A percentile compares a stretch with the other conserved stretches of the same genome.
Conservation (phyloP, 2,329 filamentous ascomycete species). For the Ceratocystis cubensis region DNA sequence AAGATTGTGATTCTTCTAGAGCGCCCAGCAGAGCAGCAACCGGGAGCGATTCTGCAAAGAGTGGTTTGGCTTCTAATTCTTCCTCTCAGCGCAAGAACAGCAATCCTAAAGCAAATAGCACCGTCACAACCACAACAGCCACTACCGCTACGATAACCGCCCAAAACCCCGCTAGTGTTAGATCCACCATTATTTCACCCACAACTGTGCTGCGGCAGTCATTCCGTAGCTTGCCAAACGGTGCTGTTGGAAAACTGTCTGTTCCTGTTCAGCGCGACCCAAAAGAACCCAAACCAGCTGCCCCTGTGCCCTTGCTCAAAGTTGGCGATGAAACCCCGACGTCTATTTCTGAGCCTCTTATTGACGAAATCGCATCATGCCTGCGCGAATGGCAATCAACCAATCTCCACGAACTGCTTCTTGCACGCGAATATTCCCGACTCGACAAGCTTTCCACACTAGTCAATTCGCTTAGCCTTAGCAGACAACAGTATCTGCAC, state of each 20-base stretch:
- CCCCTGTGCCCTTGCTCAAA: slow-evolving; percentile 92
- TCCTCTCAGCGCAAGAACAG: slow-evolving; percentile 28
- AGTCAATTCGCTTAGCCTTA: slow-evolving; percentile 70
- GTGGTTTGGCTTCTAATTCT: slow-evolving; percentile 34
- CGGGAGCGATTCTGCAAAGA: slow-evolving; percentile 41
- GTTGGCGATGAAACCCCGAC: slow-evolving; percentile 95
- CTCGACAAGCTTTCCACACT: slow-evolving; percentile 72
- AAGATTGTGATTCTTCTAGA: slow-evolving; percentile 22
- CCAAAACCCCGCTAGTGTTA: slow-evolving; percentile 11
- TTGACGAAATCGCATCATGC: slow-evolving; percentile 96
- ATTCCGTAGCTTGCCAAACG: slow-evolving; percentile 30
- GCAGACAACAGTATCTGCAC: slow-evolving; percentile 80
- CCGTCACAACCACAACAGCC: neutral
- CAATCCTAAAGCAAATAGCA: slow-evolving; percentile 10
- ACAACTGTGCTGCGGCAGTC: slow-evolving; percentile 22
- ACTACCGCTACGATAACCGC: neutral
- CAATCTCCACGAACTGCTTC: slow-evolving; percentile 80
- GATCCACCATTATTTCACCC: slow-evolving; percentile 19
- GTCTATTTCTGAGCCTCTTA: slow-evolving; percentile 74
- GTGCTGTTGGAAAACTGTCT: slow-evolving; percentile 34
- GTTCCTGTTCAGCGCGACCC: slow-evolving; percentile 47
- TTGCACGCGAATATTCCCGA: slow-evolving; percentile 67
- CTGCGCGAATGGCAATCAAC: slow-evolving; percentile 97
- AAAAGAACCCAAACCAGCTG: slow-evolving; percentile 62
- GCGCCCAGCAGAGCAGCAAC: slow-evolving; percentile 16